These are phyloP conservation scores for Debaryomyces coudertii DNA, from an alignment of 1,139 yeast species.

Conservation along the genomic window DNA sequence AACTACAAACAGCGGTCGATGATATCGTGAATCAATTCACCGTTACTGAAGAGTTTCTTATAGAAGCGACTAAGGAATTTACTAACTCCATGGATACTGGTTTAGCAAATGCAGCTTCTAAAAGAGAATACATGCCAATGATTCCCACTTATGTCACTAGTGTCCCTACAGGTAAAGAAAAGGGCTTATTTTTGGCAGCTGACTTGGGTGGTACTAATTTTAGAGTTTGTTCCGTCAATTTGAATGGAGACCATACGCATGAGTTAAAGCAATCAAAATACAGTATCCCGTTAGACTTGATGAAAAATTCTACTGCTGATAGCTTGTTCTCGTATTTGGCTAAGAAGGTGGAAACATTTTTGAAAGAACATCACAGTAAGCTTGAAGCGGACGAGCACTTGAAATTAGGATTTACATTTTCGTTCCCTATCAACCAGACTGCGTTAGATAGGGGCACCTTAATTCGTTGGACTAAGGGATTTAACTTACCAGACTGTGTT, in stretches of 20 bases:
- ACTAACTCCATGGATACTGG: constrained; percentile 66
- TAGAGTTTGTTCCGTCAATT: constrained; percentile 80
- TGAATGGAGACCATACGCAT: constrained; percentile 82
- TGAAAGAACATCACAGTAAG: constrained; percentile 63
- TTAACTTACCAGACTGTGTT: constrained; percentile 79
- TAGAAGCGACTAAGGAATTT: constrained; percentile 66
- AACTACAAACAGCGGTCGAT: constrained; percentile 41
- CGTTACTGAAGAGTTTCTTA: constrained; percentile 54
- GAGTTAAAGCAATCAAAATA: constrained; percentile 70
- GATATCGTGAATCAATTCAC: constrained; percentile 58
- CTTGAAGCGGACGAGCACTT: constrained; percentile 36
- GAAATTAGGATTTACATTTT: constrained; percentile 88
- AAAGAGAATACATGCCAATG: constrained; percentile 71
- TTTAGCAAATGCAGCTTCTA: constrained; percentile 40
- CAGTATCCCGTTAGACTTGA: constrained; percentile 71
- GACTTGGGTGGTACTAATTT: constrained; percentile 90
- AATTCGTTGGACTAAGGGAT: constrained; percentile 95
- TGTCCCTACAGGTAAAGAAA: constrained; percentile 80
- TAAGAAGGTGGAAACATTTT: constrained; percentile 62
- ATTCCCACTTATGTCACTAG: constrained; percentile 83
- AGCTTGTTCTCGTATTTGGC: constrained; percentile 77
- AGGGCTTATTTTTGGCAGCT: constrained; percentile 77
- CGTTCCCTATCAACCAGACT: constrained; percentile 88
- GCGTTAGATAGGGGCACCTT: constrained; percentile 76
- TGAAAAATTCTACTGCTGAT: constrained; percentile 55